A percentile compares a stretch with the other conserved stretches of the same genome.
These are phyloP conservation scores for Eragrostis nindensis DNA, from an alignment of 176 grass and related monocot genomes.

Conservation along the genomic window DNA sequence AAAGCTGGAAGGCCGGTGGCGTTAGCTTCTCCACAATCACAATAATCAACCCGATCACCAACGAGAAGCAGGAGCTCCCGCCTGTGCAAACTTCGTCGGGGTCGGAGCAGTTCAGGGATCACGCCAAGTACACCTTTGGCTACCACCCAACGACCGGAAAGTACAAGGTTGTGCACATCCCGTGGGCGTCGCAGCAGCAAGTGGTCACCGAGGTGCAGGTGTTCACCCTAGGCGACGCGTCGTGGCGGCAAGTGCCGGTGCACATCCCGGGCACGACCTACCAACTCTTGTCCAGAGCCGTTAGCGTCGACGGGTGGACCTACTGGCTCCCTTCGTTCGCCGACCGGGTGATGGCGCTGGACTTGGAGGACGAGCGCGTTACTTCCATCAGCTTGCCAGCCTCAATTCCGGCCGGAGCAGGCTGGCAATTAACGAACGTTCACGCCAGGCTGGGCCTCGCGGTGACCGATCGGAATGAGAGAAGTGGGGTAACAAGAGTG, in stretches of 20 bases:
- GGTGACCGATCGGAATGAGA: not conserved
- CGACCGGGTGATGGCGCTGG: conserved; percentile 5
- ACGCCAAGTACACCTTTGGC: conserved; percentile 7
- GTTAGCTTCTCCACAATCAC: not conserved
- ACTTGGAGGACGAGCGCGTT: not conserved
- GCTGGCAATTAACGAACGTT: not conserved
- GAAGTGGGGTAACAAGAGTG: not conserved
- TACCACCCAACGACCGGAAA: conserved; percentile 14
- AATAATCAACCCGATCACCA: conserved; percentile 10
- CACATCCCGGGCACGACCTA: not conserved
- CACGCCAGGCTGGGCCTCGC: not conserved
- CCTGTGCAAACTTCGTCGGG: not conserved
- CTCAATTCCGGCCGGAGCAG: not conserved
- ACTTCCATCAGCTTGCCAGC: not conserved
- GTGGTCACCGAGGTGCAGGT: not conserved
- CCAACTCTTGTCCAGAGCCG: not conserved
- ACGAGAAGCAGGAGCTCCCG: not conserved
- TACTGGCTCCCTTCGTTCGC: not conserved
- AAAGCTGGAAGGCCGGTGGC: not conserved
- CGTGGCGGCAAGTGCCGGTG: not conserved
- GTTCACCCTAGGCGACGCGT: not conserved
- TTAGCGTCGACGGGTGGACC: not conserved
- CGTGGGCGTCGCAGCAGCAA: not conserved
- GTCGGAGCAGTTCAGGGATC: no score
- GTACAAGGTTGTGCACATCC: conserved; percentile 25